Conservation (phyloP, 2,329 filamentous ascomycete species). For the Hypocreales sp. region DNA sequence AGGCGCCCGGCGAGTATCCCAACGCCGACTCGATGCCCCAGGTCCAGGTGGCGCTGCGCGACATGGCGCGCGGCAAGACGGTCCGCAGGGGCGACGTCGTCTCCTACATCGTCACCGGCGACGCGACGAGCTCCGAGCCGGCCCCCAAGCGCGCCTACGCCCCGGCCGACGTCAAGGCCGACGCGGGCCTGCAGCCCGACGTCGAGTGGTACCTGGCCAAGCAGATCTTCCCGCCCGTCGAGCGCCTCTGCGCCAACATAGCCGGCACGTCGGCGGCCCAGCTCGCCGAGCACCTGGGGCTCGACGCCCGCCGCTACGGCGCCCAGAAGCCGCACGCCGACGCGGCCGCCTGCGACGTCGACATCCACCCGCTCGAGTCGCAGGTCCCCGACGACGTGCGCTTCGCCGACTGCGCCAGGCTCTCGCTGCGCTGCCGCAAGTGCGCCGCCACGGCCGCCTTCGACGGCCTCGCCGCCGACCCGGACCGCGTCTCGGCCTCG, state of each 20-base stretch:
- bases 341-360: constrained; percentile 40
- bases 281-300: constrained; percentile 82
- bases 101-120: constrained; percentile 80
- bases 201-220: constrained; percentile 98
- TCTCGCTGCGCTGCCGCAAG: constrained; percentile 64
- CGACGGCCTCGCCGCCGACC: constrained; percentile 51
- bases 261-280: constrained; percentile 79
- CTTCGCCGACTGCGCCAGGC: constrained; percentile 65
- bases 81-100: constrained; percentile 93
- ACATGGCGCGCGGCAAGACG: constrained; percentile 72
- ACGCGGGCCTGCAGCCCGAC: constrained; percentile 65
- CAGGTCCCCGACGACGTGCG: constrained; percentile 86
- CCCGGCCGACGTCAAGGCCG: constrained; percentile 66
- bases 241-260: constrained; percentile 94
- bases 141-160: constrained; percentile 82
- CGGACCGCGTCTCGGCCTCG: constrained; percentile 49
- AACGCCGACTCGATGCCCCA: constrained; percentile 93
- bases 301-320: constrained; percentile 78
- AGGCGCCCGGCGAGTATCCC: constrained; percentile 83
- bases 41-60: constrained; percentile 84
- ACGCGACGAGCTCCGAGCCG: constrained; percentile 48
- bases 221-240: constrained; percentile 94
- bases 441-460: constrained; percentile 63
- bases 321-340: constrained; percentile 27
- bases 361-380: constrained; percentile 83